Evolutionary conservation across 208 protist species (phyloP).

Genomic region (Leishmania lainsoni): DNA sequence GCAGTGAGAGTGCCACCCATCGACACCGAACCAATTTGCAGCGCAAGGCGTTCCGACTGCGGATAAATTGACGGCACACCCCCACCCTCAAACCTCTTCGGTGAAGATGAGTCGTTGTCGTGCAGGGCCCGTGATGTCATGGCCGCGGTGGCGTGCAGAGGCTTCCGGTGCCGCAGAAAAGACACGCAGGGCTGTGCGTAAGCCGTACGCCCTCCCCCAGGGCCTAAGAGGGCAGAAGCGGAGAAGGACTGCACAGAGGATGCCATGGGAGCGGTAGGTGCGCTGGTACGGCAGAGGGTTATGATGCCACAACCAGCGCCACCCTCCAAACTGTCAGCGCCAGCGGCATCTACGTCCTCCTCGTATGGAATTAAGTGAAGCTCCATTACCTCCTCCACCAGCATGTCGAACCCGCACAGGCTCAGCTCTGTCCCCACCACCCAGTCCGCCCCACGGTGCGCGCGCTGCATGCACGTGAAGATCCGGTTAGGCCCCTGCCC

Average conservation of each 20-base stretch:
- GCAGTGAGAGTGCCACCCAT: neutral
- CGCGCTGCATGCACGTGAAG: constrained; percentile 56
- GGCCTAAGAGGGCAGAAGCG: neutral
- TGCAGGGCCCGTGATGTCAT: neutral
- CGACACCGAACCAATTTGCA: neutral
- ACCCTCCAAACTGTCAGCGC: neutral
- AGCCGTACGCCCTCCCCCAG: neutral
- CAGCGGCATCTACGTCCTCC: neutral
- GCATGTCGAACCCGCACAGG: constrained; percentile 47
- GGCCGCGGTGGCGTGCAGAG: neutral
- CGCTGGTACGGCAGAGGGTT: neutral
- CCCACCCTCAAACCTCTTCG: neutral
- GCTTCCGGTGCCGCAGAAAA: neutral
- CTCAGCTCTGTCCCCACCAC: constrained; percentile 45
- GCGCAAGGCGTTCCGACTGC: neutral
- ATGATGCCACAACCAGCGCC: neutral
- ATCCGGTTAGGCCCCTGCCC: constrained; percentile 49
- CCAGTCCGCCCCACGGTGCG: constrained; percentile 60
- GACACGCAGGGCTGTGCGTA: neutral
- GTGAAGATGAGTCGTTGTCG: neutral
- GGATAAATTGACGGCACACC: neutral
- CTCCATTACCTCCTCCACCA: constrained; percentile 64
- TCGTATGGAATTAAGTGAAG: constrained; percentile 74
- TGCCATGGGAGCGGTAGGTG: neutral
- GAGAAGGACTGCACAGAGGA: neutral